phyloP scores from a whole-genome alignment of 768 basidiomycete genomes.

The Russula lepida region DNA sequence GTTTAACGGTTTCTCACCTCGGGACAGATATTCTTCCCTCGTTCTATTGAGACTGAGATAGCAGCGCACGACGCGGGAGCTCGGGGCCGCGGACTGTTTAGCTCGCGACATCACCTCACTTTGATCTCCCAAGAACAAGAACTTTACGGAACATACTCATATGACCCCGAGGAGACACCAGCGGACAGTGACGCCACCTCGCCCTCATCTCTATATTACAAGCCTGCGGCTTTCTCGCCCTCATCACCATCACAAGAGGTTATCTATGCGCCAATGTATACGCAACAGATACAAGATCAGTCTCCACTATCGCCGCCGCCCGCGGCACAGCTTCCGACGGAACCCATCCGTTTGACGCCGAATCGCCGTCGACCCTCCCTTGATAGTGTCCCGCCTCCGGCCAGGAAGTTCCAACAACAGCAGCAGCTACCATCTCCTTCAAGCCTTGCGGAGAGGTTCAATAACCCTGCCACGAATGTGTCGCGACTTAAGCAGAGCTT shows the following conservation, averaged over 20 bases:
- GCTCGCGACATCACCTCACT: constrained; percentile 10
- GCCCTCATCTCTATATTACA: background rate
- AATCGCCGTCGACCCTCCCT: constrained; percentile 12
- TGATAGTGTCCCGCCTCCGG: background rate
- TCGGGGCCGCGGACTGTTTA: constrained; percentile 4
- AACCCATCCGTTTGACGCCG: constrained; percentile 9
- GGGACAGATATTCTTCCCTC: constrained; percentile 21
- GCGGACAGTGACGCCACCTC: background rate
- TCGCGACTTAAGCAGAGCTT: background rate
- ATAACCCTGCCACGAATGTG: constrained; percentile 2
- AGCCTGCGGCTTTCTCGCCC: background rate
- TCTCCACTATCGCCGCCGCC: background rate
- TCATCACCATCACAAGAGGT: background rate
- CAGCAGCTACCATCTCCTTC: background rate
- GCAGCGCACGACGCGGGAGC: background rate
- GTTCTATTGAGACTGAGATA: constrained; percentile 20
- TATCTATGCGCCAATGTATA: background rate
- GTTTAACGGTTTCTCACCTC: background rate
- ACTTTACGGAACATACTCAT: constrained; percentile 16
- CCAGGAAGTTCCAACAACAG: background rate
- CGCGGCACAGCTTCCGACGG: background rate
- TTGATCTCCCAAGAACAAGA: constrained; percentile 20
- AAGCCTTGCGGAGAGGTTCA: background rate
- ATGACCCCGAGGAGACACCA: background rate
- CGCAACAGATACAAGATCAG: background rate